Conservation (phyloP, 139 green algal species). For the Chlamydomonas incerta region DNA sequence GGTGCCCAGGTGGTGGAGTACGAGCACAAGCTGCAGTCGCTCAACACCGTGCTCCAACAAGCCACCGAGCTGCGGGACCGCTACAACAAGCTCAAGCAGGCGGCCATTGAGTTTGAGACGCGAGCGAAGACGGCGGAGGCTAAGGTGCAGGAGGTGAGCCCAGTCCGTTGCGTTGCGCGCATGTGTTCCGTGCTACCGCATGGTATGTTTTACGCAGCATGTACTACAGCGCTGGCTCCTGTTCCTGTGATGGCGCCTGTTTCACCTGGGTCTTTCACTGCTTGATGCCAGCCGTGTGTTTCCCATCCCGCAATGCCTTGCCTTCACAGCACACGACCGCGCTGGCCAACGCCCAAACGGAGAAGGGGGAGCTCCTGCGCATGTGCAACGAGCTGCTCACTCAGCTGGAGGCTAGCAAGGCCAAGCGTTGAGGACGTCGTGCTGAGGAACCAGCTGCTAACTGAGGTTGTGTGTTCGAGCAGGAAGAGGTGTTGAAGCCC, state of each 20-base stretch:
- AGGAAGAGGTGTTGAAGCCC: too few relatives aligned
- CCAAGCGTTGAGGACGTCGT: neutral
- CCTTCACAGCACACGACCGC: neutral
- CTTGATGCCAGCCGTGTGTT: too few relatives aligned
- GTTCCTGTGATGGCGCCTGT: too few relatives aligned
- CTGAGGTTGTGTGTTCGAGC: neutral
- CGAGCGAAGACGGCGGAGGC: neutral
- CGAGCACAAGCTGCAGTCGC: constrained; percentile 18
- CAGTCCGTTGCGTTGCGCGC: neutral
- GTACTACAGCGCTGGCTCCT: too few relatives aligned
- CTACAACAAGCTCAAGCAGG: constrained; percentile 26
- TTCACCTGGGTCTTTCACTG: too few relatives aligned
- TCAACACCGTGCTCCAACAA: neutral
- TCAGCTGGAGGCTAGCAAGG: constrained; percentile 29
- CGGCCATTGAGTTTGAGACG: neutral
- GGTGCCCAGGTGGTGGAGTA: constrained; percentile 15
- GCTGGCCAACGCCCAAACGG: neutral
- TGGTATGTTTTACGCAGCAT: too few relatives aligned
- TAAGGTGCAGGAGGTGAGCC: constrained; percentile 6
- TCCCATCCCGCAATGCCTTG: too few relatives aligned
- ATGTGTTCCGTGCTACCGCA: too few relatives aligned
- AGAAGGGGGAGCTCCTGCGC: constrained; percentile 26
- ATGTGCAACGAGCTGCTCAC: constrained; percentile 41
- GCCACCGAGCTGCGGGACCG: neutral
- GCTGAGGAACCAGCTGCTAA: constrained; percentile 19